These are phyloP conservation scores for Saccharomyces hybrid DNA, from an alignment of 1,139 yeast species.

Conservation along the genomic window DNA sequence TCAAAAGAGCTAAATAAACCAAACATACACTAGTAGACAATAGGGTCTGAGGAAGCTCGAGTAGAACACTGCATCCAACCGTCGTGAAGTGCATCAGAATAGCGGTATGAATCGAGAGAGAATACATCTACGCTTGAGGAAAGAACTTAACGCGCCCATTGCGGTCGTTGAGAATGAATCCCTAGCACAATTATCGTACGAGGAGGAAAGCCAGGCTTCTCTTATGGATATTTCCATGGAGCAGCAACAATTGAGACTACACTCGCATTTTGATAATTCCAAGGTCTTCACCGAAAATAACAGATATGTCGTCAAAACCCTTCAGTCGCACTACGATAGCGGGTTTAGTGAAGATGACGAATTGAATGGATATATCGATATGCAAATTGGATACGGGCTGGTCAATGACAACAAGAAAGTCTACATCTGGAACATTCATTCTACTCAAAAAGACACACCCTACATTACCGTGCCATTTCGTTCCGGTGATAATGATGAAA, in stretches of 20 bases:
- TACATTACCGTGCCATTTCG: slow-evolving; percentile 39
- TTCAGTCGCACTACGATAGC: not conserved
- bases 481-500: slow-evolving; percentile 19
- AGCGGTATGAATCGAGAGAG: not conserved
- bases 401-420: slow-evolving; percentile 44
- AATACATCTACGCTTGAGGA: not conserved
- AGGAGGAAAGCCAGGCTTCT: not conserved
- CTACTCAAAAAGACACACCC: slow-evolving; percentile 52
- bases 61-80: not conserved
- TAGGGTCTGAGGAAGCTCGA: not conserved
- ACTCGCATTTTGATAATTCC: slow-evolving; percentile 3
- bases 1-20: not conserved
- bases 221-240: not conserved
- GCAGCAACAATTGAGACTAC: not conserved
- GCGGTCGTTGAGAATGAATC: not conserved
- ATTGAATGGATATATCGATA: slow-evolving; percentile 47
- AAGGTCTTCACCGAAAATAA: slow-evolving; percentile 28
- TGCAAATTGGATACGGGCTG: slow-evolving; percentile 47
- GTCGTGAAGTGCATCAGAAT: not conserved
- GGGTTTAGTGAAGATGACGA: slow-evolving; percentile 2
- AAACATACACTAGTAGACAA: not conserved
- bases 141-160: not conserved
- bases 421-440: slow-evolving; percentile 62
- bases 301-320: slow-evolving; percentile 21
- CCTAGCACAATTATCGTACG: not conserved